Evolutionary conservation across 169 alveolate species (phyloP).

Genomic region (Hammondia hammondi): DNA sequence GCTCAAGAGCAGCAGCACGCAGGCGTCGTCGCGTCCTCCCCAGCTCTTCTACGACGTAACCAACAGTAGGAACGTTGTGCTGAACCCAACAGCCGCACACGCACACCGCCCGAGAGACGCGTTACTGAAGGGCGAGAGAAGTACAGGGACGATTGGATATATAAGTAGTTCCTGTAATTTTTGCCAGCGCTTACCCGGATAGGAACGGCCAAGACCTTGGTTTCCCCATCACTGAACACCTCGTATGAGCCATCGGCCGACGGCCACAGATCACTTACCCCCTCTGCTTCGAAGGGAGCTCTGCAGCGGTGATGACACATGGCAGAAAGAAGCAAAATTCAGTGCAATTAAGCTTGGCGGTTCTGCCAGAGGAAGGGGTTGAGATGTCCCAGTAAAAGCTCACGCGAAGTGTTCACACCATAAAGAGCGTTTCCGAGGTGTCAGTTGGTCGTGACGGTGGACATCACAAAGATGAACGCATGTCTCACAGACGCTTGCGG

Average conservation of each 20-base stretch:
- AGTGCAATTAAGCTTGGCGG: too few relatives aligned
- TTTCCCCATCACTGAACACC: conserved; percentile 42
- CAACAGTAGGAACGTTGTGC: conserved; percentile 87
- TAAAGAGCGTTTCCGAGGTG: neutral
- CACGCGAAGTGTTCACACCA: too few relatives aligned
- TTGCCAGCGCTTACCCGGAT: conserved; percentile 44
- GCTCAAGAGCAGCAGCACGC: conserved; percentile 71
- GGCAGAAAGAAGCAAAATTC: neutral
- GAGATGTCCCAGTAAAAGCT: neutral
- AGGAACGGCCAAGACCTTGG: conserved; percentile 62
- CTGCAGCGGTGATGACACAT: neutral
- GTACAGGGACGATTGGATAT: neutral
- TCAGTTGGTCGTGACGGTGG: too few relatives aligned
- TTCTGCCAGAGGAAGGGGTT: neutral
- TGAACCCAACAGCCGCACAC: conserved; percentile 38
- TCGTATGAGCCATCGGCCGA: conserved; percentile 61
- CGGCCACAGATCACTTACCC: conserved; percentile 57
- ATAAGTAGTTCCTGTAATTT: neutral
- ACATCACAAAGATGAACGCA: too few relatives aligned
- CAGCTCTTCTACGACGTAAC: conserved; percentile 82
- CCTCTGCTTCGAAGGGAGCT: conserved; percentile 49
- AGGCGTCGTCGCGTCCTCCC: conserved; percentile 69
- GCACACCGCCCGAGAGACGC: neutral
- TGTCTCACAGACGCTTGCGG: too few relatives aligned
- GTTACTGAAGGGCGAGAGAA: neutral